Base-by-base conservation (phyloP, 1,139 yeast species). In the Candida sp. region DNA sequence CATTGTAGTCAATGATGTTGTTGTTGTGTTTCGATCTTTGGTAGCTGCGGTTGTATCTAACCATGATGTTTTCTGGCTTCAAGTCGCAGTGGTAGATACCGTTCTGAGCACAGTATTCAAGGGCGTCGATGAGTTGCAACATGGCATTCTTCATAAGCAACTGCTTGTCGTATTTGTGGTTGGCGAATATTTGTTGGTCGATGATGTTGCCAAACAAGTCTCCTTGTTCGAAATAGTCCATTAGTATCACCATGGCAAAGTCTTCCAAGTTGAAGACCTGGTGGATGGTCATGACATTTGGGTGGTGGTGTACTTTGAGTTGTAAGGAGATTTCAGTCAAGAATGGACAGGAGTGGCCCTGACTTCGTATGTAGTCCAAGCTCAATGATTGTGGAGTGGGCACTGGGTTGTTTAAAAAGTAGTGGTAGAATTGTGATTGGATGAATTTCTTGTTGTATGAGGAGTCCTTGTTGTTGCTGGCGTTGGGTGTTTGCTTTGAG, bases 11-110 rank as follows among this genome's bases (percentile, higher is more conserved):
- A 30, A 77, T 58, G 8, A 75, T 61, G 8, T 48, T 46, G 11
- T 52, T 41, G 37, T 47, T 51, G 43, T 43, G 49, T 4, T 42
- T 41, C 8, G 54, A 43, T 47, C 77, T 60, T 37, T 50, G 55
- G 57, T 74, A 72, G 44, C 60, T 47, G 4, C 62, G 63, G 52
- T 75, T 66, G 54, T 70, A 75, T 25, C 62, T 61, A 12, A 88
- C 85, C 73, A 92, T 74, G 44, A 92, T 81, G 65, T 92, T 92
- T 68, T 92, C 98, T 1, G 98, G 98, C 68, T 92, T 91, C 59
- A 92, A 78, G 67, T 92, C 98, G 68, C 98, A 92, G 65, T 92
- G 98, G 62, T 81, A 92, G 11, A 92, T 82, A 35, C 84, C 83
- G 41, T 77, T 72, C 9, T 78, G 72, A 59, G 88, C 90, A 63